Base-by-base conservation (phyloP, 192 early-diverging fungal species). In the Rhizophagus sp. region DNA sequence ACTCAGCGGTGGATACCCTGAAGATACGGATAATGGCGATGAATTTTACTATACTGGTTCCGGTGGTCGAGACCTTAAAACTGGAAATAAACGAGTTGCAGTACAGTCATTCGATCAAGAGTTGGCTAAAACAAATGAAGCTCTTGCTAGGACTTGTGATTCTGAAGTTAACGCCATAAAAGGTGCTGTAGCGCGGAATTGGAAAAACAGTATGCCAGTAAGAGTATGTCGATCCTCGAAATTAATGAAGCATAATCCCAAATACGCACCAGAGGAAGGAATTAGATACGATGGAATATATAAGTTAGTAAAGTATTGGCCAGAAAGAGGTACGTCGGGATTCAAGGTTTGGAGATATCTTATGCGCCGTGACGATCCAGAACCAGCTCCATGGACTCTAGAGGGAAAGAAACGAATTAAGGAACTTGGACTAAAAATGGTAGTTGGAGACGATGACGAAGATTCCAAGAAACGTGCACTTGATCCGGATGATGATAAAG, bases 21-120 rank as follows among this genome's bases (percentile, higher is more conserved):
- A 92, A 44, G 93, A 94, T 71, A 83, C 81, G 3, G 93, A 95
- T 61, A 76, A 88, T 33, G 93, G 93, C 0, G 86, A 88, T 0
- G 85, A 87, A 66, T 95, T 95, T 75, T 84, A 84, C 2, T 94
- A 93, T 77, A 92, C 93, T 1, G 93, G 93, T 0, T 88, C 86
- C 24, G 93, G 92, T 34, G 92, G 92, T 0, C 85, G 90, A 24
- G 80, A 88, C 49, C 71, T 81, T 0, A 84, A 82, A 74, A 75
- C 78, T 8, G 83, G 82, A 12, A 92, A 94, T 73, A 88, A 87
- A 79, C 83, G 92, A 15, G 75, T 83, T 39, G 89, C 83, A 7
- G 78, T 78, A 17, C 92, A 93, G 73, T 73, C 84, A 3, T 78
- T 73, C 12, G 88, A 93, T 79, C 93, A 94, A 75, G 84, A 88